Evolutionary conservation across 2,329 filamentous ascomycete species (phyloP).

Genomic region (Diplodia intermedia): DNA sequence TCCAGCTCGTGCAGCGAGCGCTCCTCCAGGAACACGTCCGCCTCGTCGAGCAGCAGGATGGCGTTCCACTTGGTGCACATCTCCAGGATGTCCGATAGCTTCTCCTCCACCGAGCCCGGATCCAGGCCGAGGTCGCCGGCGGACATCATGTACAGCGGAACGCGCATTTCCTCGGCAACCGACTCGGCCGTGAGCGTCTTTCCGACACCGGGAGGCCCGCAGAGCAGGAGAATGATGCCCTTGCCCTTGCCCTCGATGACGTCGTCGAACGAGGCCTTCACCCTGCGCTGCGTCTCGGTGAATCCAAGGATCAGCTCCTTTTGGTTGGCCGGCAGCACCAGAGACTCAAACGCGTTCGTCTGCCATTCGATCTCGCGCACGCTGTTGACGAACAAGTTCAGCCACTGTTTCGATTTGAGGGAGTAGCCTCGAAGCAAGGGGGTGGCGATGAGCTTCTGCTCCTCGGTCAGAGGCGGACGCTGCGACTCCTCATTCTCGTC

Average conservation of each 20-base stretch:
- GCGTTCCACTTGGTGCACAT: slow-evolving; percentile 60
- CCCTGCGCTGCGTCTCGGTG: slow-evolving; percentile 52
- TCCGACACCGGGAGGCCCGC: slow-evolving; percentile 58
- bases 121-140: slow-evolving; percentile 59
- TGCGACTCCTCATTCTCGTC: slow-evolving; percentile 41
- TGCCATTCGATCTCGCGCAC: slow-evolving; percentile 55
- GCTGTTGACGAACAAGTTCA: slow-evolving; percentile 43
- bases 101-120: slow-evolving; percentile 53
- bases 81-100: slow-evolving; percentile 55
- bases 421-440: slow-evolving; percentile 43
- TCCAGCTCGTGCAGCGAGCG: slow-evolving; percentile 34
- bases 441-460: slow-evolving; percentile 41
- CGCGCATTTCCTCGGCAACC: slow-evolving; percentile 55
- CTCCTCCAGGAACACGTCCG: slow-evolving; percentile 48
- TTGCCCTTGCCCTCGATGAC: slow-evolving; percentile 61
- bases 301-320: slow-evolving; percentile 59
- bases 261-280: slow-evolving; percentile 56
- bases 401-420: slow-evolving; percentile 41
- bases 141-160: slow-evolving; percentile 57
- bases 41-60: slow-evolving; percentile 61
- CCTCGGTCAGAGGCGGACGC: slow-evolving; percentile 37
- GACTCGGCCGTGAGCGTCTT: slow-evolving; percentile 52
- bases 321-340: slow-evolving; percentile 57
- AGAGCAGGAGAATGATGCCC: slow-evolving; percentile 58
- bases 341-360: slow-evolving; percentile 53